These are phyloP conservation scores for Cercospora sesami DNA, from an alignment of 2,329 filamentous ascomycete species.

Conservation along the genomic window DNA sequence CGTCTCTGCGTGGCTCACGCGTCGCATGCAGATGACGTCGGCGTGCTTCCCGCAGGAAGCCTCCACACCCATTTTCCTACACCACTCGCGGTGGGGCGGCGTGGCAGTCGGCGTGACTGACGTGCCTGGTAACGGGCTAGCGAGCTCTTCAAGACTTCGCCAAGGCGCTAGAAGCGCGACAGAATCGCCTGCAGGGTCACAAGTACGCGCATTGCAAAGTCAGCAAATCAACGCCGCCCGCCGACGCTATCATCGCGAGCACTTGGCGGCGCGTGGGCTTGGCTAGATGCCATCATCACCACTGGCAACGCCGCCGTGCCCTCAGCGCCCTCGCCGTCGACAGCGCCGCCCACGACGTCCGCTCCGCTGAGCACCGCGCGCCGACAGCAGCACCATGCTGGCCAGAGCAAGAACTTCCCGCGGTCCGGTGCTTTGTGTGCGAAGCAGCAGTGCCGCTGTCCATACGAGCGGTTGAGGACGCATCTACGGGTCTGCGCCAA, in stretches of 20 bases:
- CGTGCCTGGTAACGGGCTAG: not conserved
- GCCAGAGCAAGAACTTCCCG: not conserved
- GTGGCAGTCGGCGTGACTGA: not conserved
- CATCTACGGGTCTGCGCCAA: slow-evolving; percentile 17
- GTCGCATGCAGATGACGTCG: not conserved
- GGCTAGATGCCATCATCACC: not conserved
- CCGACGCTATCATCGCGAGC: slow-evolving; percentile 9
- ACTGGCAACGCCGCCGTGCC: not conserved
- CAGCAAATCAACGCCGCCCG: slow-evolving; percentile 6
- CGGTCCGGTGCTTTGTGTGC: not conserved
- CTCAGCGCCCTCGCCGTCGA: not conserved
- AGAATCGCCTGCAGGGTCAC: slow-evolving; percentile 1
- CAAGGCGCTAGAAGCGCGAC: not conserved
- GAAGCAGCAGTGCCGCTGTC: not conserved
- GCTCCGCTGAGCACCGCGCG: not conserved
- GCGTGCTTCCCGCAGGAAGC: not conserved
- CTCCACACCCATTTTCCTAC: not conserved
- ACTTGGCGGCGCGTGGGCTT: not conserved
- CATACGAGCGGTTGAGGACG: not conserved
- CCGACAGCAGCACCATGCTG: not conserved
- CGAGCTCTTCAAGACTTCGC: not conserved
- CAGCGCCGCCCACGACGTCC: not conserved
- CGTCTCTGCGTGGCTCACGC: not conserved
- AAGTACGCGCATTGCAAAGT: not conserved
- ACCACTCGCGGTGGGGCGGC: not conserved